Evolutionary conservation across 257 asterid genomes (phyloP).

Genomic region (Hygrophila difformis): DNA sequence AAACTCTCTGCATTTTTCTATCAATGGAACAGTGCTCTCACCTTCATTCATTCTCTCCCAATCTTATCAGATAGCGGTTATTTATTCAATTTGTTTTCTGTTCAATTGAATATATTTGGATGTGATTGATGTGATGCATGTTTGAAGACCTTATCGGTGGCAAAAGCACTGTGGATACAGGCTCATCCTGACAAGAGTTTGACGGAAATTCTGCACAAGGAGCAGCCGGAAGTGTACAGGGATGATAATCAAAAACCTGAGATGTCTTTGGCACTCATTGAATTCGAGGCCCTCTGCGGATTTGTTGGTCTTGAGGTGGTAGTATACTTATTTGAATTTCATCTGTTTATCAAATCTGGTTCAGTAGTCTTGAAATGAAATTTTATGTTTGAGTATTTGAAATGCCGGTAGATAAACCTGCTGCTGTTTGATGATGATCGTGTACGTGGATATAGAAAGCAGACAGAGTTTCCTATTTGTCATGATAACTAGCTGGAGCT

Average conservation of each 20-base stretch:
- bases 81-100: too few relatives aligned
- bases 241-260: conserved; percentile 98
- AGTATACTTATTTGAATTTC: conserved; percentile 4
- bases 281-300: conserved; percentile 85
- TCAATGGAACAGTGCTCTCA: too few relatives aligned
- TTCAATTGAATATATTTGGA: too few relatives aligned
- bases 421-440: too few relatives aligned
- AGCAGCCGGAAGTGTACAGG: conserved; percentile 60
- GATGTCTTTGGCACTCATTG: conserved; percentile 88
- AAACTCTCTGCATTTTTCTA: too few relatives aligned
- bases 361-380: background rate
- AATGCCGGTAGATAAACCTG: background rate
- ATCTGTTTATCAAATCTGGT: background rate
- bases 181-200: conserved; percentile 92
- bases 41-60: too few relatives aligned
- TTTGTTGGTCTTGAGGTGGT: conserved; percentile 74
- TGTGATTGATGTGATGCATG: too few relatives aligned
- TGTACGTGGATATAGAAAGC: too few relatives aligned
- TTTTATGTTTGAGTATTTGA: background rate
- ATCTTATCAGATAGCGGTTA: too few relatives aligned
- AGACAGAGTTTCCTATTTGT: too few relatives aligned
- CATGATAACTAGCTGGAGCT: too few relatives aligned
- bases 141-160: conserved; percentile 96
- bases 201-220: conserved; percentile 63
- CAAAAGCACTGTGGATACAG: conserved; percentile 81